Evolutionary conservation across 1,284 basidiomycete genomes (phyloP).

Genomic region (Rhodotorula sp.): DNA sequence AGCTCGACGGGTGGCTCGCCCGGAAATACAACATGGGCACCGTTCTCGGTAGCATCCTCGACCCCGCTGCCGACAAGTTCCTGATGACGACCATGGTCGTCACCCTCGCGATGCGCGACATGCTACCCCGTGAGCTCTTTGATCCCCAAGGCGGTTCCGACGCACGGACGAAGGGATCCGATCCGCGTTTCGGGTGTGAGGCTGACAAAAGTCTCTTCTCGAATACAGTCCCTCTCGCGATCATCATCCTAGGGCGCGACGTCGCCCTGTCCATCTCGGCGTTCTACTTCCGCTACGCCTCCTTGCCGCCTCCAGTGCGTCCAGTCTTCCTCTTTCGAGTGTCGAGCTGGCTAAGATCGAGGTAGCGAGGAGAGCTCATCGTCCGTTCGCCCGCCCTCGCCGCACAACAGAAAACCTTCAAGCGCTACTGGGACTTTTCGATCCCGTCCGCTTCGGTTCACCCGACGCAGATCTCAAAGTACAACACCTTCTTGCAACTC

Average conservation of each 20-base stretch:
- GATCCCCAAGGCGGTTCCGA: neutral
- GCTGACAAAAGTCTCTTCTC: no score
- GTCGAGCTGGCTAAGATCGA: no score
- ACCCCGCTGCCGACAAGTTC: slow-evolving; percentile 95
- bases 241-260: slow-evolving; percentile 86
- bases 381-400: neutral
- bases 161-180: neutral
- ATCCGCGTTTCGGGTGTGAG: neutral
- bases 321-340: neutral
- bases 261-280: slow-evolving; percentile 82
- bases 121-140: slow-evolving; percentile 69
- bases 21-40: slow-evolving; percentile 78
- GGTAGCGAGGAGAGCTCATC: no score
- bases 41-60: slow-evolving; percentile 89
- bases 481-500: slow-evolving; percentile 91
- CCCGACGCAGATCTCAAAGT: slow-evolving; percentile 54
- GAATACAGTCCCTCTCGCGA: slow-evolving; percentile 71
- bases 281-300: slow-evolving; percentile 90
- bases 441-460: slow-evolving; percentile 87
- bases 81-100: slow-evolving; percentile 93
- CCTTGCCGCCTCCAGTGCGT: slow-evolving; percentile 79
- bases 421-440: slow-evolving; percentile 90
- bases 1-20: slow-evolving; percentile 90
- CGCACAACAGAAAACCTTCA: slow-evolving; percentile 73
- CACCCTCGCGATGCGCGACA: slow-evolving; percentile 74